Conservation (phyloP, 805 yeast genomes). For the Metschnikowia henanensis region DNA sequence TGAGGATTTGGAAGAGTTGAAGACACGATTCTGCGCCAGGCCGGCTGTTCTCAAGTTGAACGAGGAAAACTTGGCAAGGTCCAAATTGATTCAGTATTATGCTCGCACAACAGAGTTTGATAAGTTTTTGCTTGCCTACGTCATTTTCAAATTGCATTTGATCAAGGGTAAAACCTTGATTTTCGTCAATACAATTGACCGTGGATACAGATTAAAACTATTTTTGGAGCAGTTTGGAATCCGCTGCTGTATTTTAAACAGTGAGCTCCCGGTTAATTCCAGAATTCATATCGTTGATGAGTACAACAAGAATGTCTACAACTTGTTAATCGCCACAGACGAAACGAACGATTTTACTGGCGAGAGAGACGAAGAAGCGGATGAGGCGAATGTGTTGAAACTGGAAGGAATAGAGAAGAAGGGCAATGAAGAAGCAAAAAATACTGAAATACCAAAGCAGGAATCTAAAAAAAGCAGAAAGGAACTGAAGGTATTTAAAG, state of each 20-base stretch:
- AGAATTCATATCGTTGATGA: slow-evolving; percentile 94
- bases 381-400: slow-evolving; percentile 29
- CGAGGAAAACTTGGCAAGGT: slow-evolving; percentile 52
- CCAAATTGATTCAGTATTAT: slow-evolving; percentile 77
- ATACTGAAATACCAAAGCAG: slow-evolving; percentile 15
- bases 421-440: too few relatives aligned
- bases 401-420: slow-evolving; percentile 16
- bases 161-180: slow-evolving; percentile 89
- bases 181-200: slow-evolving; percentile 91
- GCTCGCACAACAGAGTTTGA: slow-evolving; percentile 88
- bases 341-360: slow-evolving; percentile 65
- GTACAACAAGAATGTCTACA: slow-evolving; percentile 86
- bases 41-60: slow-evolving; percentile 82
- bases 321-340: slow-evolving; percentile 91
- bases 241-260: slow-evolving; percentile 81
- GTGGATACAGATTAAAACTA: slow-evolving; percentile 89
- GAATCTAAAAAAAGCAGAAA: slow-evolving; percentile 11
- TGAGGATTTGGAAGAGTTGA: slow-evolving; percentile 79
- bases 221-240: slow-evolving; percentile 95
- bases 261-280: slow-evolving; percentile 91
- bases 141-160: slow-evolving; percentile 82
- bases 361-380: slow-evolving; percentile 50
- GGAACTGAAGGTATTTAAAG: slow-evolving; percentile 41
- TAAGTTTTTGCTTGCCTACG: slow-evolving; percentile 87
- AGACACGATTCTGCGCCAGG: slow-evolving; percentile 72